A percentile compares a stretch with the other conserved stretches of the same genome.
phyloP scores from a whole-genome alignment of 208 protist species.

The Crithidia sp. region DNA sequence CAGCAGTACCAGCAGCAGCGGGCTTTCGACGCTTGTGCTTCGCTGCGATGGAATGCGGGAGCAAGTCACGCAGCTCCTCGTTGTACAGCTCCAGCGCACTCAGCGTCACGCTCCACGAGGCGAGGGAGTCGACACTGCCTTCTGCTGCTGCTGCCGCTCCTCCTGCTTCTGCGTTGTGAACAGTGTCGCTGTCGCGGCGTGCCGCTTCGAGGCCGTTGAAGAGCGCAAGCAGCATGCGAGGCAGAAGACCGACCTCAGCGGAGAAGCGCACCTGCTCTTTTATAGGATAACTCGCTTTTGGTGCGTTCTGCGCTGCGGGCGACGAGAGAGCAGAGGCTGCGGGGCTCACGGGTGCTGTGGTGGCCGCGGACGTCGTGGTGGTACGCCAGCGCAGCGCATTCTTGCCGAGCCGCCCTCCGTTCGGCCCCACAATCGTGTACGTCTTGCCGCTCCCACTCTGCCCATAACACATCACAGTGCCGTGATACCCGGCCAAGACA shows the following conservation, averaged over 20 bases:
- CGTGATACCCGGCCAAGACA: slow-evolving; percentile 80
- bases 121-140: background rate
- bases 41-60: slow-evolving; percentile 24
- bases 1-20: too few species aligned
- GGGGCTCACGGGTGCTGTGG: background rate
- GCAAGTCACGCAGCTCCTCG: slow-evolving; percentile 75
- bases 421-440: slow-evolving; percentile 79
- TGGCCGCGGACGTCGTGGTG: background rate
- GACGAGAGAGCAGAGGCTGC: background rate
- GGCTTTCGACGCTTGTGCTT: background rate
- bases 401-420: slow-evolving; percentile 28
- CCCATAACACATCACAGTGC: slow-evolving; percentile 89
- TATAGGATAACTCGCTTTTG: too few species aligned
- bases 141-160: background rate
- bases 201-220: slow-evolving; percentile 37
- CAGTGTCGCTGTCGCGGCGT: slow-evolving; percentile 8
- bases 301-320: too few species aligned
- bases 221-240: slow-evolving; percentile 54
- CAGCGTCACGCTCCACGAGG: slow-evolving; percentile 41
- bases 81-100: slow-evolving; percentile 84
- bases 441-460: slow-evolving; percentile 94
- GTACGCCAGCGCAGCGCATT: slow-evolving; percentile 21
- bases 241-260: slow-evolving; percentile 40
- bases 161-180: slow-evolving; percentile 1
- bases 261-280: slow-evolving; percentile 11